Evolutionary conservation across 2,329 filamentous ascomycete genomes (phyloP).

Genomic region (Zopfia rhizophila): DNA sequence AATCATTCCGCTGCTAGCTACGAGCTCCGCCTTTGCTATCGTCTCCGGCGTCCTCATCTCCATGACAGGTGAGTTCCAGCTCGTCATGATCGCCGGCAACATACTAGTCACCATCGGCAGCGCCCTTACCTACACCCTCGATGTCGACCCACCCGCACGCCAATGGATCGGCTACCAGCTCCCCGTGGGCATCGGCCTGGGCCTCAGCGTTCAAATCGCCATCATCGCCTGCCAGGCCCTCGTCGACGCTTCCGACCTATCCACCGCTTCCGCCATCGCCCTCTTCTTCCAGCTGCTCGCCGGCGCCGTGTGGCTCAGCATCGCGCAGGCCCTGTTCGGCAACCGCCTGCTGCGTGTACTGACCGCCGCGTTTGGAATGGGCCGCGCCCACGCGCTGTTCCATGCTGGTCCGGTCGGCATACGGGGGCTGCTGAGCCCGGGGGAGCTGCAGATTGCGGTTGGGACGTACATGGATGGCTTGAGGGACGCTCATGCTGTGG

Average conservation of each 20-base stretch:
- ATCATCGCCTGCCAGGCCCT: slow-evolving; percentile 54
- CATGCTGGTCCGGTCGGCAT: no score
- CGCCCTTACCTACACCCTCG: slow-evolving; percentile 46
- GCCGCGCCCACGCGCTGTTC: no score
- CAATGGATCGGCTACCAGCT: slow-evolving; percentile 63
- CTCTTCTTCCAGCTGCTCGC: slow-evolving; percentile 58
- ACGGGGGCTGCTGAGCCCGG: no score
- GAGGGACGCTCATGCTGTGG: no score
- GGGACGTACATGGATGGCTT: no score
- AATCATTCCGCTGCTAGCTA: slow-evolving; percentile 56
- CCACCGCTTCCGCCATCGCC: slow-evolving; percentile 52
- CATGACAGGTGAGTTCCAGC: slow-evolving; percentile 45
- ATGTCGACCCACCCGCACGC: slow-evolving; percentile 45
- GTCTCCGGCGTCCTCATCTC: slow-evolving; percentile 33
- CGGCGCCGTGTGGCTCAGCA: no score
- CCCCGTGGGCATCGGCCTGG: slow-evolving; percentile 56
- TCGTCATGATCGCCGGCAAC: no score
- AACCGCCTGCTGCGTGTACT: no score
- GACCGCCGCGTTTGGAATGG: no score
- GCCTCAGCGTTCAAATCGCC: slow-evolving; percentile 54
- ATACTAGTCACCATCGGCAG: slow-evolving; percentile 31
- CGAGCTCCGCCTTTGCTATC: slow-evolving; percentile 28
- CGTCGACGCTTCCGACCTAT: slow-evolving; percentile 50
- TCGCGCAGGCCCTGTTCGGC: no score
- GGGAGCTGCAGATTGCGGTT: no score